Conservation (phyloP, 345 rosid species). For the Triadica sebifera region DNA sequence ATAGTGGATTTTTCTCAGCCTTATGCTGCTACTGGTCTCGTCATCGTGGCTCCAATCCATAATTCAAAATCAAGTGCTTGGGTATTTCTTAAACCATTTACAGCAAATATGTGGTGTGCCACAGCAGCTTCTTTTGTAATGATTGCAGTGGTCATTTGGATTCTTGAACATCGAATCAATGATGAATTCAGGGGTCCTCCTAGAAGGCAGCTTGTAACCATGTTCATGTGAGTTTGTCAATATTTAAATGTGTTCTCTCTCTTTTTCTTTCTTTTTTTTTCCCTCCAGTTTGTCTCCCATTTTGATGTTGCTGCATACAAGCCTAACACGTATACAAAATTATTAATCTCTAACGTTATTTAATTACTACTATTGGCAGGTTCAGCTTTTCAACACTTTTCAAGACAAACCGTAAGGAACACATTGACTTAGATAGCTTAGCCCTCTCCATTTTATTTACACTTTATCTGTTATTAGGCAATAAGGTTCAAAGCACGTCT, state of each 20-base stretch:
- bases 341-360: slow-evolving; percentile 21
- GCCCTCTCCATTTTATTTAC: neutral
- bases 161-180: slow-evolving; percentile 34
- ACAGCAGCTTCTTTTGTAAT: slow-evolving; percentile 31
- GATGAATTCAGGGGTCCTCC: slow-evolving; percentile 40
- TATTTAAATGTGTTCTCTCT: neutral
- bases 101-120: slow-evolving; percentile 32
- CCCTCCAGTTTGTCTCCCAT: neutral
- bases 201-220: slow-evolving; percentile 26
- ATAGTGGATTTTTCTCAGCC: slow-evolving; percentile 93
- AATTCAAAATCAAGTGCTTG: slow-evolving; percentile 28
- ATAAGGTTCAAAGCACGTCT: slow-evolving; percentile 8
- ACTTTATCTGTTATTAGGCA: neutral
- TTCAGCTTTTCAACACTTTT: slow-evolving; percentile 94
- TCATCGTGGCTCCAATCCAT: slow-evolving; percentile 26
- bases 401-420: slow-evolving; percentile 68
- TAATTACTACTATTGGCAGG: slow-evolving; percentile 43
- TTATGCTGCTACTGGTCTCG: slow-evolving; percentile 36
- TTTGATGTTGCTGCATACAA: too few species aligned
- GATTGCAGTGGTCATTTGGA: slow-evolving; percentile 33
- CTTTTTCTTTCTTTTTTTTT: too few species aligned
- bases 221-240: slow-evolving; percentile 25
- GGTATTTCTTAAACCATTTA: slow-evolving; percentile 36
- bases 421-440: neutral
- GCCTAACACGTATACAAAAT: too few species aligned